Evolutionary conservation across 2,329 filamentous ascomycete genomes (phyloP).

Genomic region (Sporothrix pseudoabietina): DNA sequence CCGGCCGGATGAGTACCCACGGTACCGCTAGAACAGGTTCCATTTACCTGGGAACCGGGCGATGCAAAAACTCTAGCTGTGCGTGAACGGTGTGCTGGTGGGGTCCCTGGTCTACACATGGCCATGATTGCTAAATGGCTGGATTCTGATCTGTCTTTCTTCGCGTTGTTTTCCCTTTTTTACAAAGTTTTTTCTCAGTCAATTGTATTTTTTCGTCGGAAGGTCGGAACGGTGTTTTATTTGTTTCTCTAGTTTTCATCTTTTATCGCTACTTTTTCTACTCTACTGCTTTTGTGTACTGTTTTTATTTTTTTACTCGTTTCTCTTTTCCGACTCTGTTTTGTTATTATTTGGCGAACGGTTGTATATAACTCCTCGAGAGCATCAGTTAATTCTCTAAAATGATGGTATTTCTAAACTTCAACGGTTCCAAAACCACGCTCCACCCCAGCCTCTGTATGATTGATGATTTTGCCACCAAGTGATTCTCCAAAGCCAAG

Average conservation of each 20-base stretch:
- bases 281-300: background rate
- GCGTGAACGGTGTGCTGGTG: too few species aligned
- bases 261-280: background rate
- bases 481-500: background rate
- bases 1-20: conserved; percentile 36
- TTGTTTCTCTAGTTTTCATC: background rate
- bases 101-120: too few species aligned
- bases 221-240: background rate
- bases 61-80: too few species aligned
- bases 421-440: background rate
- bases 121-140: too few species aligned
- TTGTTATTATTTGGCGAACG: background rate
- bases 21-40: conserved; percentile 30
- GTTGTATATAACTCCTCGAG: background rate
- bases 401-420: background rate
- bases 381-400: conserved; percentile 4
- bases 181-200: background rate
- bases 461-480: background rate
- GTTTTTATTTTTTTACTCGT: background rate
- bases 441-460: background rate
- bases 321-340: background rate
- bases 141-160: background rate
- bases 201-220: too few species aligned
- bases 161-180: background rate
- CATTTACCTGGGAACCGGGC: background rate